Evolutionary conservation across 768 basidiomycete genomes (phyloP).

Genomic region (Russula foetens): DNA sequence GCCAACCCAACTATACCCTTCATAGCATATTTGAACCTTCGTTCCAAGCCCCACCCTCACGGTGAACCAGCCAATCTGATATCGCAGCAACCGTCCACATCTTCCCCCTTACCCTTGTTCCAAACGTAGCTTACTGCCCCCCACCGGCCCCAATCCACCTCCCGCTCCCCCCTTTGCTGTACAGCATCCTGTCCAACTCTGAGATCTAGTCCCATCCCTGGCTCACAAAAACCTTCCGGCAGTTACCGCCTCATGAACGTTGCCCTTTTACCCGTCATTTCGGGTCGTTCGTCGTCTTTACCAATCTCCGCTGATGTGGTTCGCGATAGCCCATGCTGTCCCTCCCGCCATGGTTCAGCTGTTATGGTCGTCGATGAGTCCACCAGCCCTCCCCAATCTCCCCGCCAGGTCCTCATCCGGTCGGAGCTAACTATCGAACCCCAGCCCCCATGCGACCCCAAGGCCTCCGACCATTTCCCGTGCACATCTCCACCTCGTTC

Average conservation of each 20-base stretch:
- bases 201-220: not conserved
- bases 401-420: constrained; percentile 1
- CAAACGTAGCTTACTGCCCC: not conserved
- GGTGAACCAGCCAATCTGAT: too few species aligned
- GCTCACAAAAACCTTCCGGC: not conserved
- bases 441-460: not conserved
- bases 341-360: constrained; percentile 8
- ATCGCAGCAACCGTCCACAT: too few species aligned
- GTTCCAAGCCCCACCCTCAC: too few species aligned
- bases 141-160: not conserved
- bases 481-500: constrained; percentile 7
- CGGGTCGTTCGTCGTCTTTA: constrained; percentile 17
- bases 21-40: not conserved
- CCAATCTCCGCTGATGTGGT: not conserved
- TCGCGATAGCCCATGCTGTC: not conserved
- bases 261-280: constrained; percentile 3
- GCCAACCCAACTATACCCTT: not conserved
- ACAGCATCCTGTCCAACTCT: not conserved
- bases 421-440: constrained; percentile 7
- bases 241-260: constrained; percentile 13
- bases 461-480: not conserved
- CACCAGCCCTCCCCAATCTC: constrained; percentile 13
- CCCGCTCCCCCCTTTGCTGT: not conserved
- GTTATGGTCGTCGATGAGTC: constrained; percentile 18
- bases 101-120: not conserved